phyloP scores from a whole-genome alignment of 352 stramenopile species.

The Thalassiosira hispida region DNA sequence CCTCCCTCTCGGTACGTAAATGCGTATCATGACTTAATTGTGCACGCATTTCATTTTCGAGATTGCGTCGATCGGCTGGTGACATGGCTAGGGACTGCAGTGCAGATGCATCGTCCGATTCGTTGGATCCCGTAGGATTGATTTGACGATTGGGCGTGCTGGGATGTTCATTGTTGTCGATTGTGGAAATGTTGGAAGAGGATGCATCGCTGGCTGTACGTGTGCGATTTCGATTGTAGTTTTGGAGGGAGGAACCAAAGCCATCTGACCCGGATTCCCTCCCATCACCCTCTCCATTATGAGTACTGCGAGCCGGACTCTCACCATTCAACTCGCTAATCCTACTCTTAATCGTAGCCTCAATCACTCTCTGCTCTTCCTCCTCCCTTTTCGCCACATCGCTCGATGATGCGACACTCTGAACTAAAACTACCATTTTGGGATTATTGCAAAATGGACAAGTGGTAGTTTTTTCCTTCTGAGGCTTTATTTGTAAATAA shows the following conservation, averaged over 20 bases:
- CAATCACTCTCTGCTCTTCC: constrained; percentile 67
- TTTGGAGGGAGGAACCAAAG: constrained; percentile 74
- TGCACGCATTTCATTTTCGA: constrained; percentile 77
- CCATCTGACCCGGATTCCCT: background rate
- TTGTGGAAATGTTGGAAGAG: constrained; percentile 7
- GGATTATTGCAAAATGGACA: constrained; percentile 82
- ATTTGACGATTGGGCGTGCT: background rate
- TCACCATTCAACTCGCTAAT: constrained; percentile 29
- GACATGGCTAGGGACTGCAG: constrained; percentile 63
- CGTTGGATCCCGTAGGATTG: background rate
- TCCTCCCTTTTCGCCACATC: constrained; percentile 53
- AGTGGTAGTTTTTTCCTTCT: constrained; percentile 28
- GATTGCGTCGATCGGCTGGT: constrained; percentile 61
- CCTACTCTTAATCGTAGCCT: constrained; percentile 55
- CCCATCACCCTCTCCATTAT: background rate
- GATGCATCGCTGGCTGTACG: constrained; percentile 29
- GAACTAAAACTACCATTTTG: constrained; percentile 65
- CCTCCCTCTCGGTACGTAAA: constrained; percentile 64
- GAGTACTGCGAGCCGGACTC: background rate
- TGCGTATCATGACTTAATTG: constrained; percentile 73
- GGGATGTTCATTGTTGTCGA: constrained; percentile 4
- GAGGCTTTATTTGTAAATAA: constrained; percentile 83
- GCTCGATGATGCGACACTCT: constrained; percentile 46
- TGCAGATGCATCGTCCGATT: constrained; percentile 23
- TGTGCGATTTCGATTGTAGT: constrained; percentile 60